These are phyloP conservation scores for Rhizopogon vesiculosus DNA, from an alignment of 768 basidiomycete genomes.

Conservation along the genomic window DNA sequence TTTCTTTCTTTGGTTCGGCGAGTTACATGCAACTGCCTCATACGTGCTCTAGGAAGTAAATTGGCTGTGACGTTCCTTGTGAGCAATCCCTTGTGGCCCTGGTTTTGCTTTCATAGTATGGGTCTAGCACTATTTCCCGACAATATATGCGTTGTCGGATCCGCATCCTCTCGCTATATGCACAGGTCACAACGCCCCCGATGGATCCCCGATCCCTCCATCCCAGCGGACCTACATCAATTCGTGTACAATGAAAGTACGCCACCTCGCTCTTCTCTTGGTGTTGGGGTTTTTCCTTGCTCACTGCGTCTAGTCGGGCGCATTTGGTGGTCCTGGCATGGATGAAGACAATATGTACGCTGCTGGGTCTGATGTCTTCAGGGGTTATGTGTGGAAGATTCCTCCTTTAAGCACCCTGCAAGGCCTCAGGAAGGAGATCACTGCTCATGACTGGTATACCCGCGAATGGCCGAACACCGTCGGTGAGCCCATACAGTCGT, in stretches of 20 bases:
- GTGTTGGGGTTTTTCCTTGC: not conserved
- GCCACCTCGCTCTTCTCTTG: not conserved
- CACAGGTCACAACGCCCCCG: conserved; percentile 51
- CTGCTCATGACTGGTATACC: conserved; percentile 40
- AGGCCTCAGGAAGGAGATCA: conserved; percentile 42
- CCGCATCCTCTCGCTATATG: conserved; percentile 67
- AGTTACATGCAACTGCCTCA: conserved; percentile 2
- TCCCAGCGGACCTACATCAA: conserved; percentile 60
- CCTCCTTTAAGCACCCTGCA: conserved; percentile 44
- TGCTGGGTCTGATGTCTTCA: conserved; percentile 82
- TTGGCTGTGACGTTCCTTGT: conserved; percentile 69
- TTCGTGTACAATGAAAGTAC: conserved; percentile 77
- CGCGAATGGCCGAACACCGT: conserved; percentile 23
- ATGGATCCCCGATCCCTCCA: conserved; percentile 43
- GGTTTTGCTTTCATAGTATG: not conserved
- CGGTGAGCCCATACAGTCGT: conserved; percentile 32
- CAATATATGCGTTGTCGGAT: conserved; percentile 65
- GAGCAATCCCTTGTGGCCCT: conserved; percentile 15
- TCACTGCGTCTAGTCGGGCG: conserved; percentile 52
- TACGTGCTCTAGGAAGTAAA: conserved; percentile 42
- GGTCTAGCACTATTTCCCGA: conserved; percentile 60
- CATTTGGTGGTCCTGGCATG: conserved; percentile 60
- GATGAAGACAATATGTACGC: conserved; percentile 57
- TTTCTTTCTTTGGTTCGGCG: not conserved
- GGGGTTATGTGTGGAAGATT: conserved; percentile 74